Evolutionary conservation across 257 asterid genomes (phyloP), one percentile per base, ranked within the genome.

Genomic region (Ilex asprella): DNA sequence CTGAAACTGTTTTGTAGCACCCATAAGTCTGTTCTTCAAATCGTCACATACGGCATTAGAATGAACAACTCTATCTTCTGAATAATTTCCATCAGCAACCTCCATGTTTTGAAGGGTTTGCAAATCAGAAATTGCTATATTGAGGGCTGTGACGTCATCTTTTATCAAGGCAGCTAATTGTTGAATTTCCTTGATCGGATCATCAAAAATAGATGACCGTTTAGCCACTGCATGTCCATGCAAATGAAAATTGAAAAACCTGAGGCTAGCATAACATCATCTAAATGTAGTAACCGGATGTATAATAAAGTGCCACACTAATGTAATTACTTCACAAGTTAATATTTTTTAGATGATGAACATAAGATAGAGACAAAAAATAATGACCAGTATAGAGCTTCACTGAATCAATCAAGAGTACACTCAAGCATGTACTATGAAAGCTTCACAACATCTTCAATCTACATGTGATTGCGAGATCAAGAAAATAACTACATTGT

Each of bases 101-200:
- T 82, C 91, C 82, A 74, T 67, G 73, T 72, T 77, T 62, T 86
- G 87, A 58, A 86, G 70, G 58, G 80, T 63, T 79, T 86, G 95
- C 65, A 89, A 73, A 69, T 89, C 95, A 35, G 89, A 84, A 30
- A 89, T 62, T 52, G 84, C 91, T 62, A 78, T 62, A 44, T 86
- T 86, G 51, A 89, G 82, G 11, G 88, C 73, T 5, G 87, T 82
- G 59, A 89, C 81, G 49, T 89, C 95, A 73, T 79, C 81, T 72
- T 89, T 89, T 50, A 86, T 86, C 66, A 86, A 59, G 61, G 71
- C 68, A 8, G 94, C 84, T 62, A 86, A 76, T 62, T 86, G 89
- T 70, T 86, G 95, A 64, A 84, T 89, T 80, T 89, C 97, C 76
- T 76, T 64, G 79, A 91, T 81, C 71, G 91, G 91, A 67, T 89